Conservation (phyloP, 2,329 filamentous ascomycete species). For the Zymoseptoria crescenta region DNA sequence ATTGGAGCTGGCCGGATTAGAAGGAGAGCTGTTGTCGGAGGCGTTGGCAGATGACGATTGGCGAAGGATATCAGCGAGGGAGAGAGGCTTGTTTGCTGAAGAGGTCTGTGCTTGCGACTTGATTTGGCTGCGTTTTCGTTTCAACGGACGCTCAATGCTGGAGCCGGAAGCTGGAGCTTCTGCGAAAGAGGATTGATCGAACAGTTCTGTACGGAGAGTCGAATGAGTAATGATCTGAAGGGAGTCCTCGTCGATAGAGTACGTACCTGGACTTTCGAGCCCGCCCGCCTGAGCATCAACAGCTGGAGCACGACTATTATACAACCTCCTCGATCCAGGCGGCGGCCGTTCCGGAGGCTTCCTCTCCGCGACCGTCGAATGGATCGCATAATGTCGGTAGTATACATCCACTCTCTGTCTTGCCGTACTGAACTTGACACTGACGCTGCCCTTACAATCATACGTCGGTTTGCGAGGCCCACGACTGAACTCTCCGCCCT, state of each 20-base stretch:
- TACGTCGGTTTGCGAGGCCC: constrained; percentile 38
- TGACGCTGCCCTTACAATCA: constrained; percentile 42
- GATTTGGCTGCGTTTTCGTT: constrained; percentile 18
- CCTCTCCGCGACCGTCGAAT: constrained; percentile 40
- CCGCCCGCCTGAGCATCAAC: background rate
- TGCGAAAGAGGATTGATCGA: background rate
- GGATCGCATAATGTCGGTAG: constrained; percentile 41
- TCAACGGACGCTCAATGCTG: constrained; percentile 15
- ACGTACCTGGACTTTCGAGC: background rate
- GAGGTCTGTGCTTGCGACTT: background rate
- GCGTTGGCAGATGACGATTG: background rate
- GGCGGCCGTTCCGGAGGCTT: constrained; percentile 32
- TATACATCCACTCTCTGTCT: constrained; percentile 38
- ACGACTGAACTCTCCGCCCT: constrained; percentile 13
- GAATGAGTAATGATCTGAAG: background rate
- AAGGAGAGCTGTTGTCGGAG: background rate
- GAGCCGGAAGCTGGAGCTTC: background rate
- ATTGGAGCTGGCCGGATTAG: background rate
- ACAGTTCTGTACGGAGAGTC: background rate
- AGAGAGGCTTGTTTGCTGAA: background rate
- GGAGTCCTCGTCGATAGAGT: background rate
- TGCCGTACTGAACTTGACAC: constrained; percentile 40
- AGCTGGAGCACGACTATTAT: background rate
- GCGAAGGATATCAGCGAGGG: background rate
- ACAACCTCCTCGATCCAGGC: background rate